phyloP scores from a whole-genome alignment of 805 yeast genomes.

The Lachancea sp. region DNA sequence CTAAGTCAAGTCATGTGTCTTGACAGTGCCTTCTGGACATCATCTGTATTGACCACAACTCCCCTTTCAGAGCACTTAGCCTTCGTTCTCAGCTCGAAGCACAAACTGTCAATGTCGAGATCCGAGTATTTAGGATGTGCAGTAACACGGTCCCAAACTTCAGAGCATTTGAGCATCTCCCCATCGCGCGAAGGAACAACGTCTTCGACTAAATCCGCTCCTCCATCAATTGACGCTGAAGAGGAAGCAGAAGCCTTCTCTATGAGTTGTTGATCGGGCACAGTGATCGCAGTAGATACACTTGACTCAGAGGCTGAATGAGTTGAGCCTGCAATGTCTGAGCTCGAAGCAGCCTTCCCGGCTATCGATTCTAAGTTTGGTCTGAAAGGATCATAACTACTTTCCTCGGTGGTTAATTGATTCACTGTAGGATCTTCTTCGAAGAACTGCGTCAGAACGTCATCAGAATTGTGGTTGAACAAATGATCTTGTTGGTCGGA shows the following conservation, averaged over 20 bases:
- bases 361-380: neutral
- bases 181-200: conserved; percentile 67
- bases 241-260: neutral
- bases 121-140: conserved; percentile 91
- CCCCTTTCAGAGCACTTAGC: conserved; percentile 95
- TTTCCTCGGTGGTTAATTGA: conserved; percentile 9
- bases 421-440: conserved; percentile 14
- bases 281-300: conserved; percentile 4
- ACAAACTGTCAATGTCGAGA: conserved; percentile 88
- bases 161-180: conserved; percentile 68
- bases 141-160: conserved; percentile 93
- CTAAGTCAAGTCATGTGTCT: conserved; percentile 18
- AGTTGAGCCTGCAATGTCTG: neutral
- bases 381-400: conserved; percentile 8
- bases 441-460: conserved; percentile 14
- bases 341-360: neutral
- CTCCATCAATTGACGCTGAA: neutral
- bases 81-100: conserved; percentile 80
- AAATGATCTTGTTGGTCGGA: conserved; percentile 11
- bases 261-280: neutral
- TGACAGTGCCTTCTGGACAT: conserved; percentile 53
- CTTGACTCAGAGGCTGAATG: conserved; percentile 2
- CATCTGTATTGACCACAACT: conserved; percentile 75
- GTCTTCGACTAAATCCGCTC: neutral
- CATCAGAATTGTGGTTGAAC: conserved; percentile 8